These are phyloP conservation scores for Lactifluus pinguis DNA, from an alignment of 768 basidiomycete species.

Conservation along the genomic window DNA sequence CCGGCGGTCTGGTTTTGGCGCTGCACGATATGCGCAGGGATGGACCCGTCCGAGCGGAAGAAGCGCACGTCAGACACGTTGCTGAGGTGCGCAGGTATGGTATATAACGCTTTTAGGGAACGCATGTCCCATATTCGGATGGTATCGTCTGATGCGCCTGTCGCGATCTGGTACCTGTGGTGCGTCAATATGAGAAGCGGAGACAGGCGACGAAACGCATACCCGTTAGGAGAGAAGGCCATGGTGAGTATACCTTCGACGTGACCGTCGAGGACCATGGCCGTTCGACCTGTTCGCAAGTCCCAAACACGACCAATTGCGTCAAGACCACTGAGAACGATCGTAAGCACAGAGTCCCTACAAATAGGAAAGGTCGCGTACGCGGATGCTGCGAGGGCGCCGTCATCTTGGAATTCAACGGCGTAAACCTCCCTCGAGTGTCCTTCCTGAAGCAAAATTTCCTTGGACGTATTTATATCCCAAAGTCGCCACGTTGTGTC, in stretches of 20 bases:
- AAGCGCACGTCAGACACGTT: conserved; percentile 95
- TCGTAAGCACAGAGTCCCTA: conserved; percentile 1
- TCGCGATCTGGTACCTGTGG: conserved; percentile 89
- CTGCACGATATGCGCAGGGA: conserved; percentile 32
- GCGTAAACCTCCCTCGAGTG: conserved; percentile 96
- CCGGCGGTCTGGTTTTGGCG: conserved; percentile 20
- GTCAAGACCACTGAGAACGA: conserved; percentile 68
- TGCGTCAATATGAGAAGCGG: conserved; percentile 4
- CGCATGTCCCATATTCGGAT: conserved; percentile 99
- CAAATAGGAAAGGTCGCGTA: conserved; percentile 29
- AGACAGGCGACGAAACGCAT: conserved; percentile 23
- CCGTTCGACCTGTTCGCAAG: conserved; percentile 85
- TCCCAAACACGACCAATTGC: conserved; percentile 98
- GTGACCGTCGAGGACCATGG: conserved; percentile 97
- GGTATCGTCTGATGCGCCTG: conserved; percentile 94
- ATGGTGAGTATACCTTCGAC: conserved; percentile 87
- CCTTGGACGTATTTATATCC: conserved; percentile 78
- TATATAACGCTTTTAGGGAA: conserved; percentile 84
- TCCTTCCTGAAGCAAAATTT: conserved; percentile 87
- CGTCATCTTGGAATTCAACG: conserved; percentile 94
- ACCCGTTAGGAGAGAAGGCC: conserved; percentile 96
- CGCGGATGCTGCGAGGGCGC: conserved; percentile 90
- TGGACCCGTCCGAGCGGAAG: conserved; percentile 57
- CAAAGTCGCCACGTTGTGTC: conserved; percentile 97
- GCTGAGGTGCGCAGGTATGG: conserved; percentile 91